Conservation (phyloP, 805 yeast genomes). For the Candida bentonensis region DNA sequence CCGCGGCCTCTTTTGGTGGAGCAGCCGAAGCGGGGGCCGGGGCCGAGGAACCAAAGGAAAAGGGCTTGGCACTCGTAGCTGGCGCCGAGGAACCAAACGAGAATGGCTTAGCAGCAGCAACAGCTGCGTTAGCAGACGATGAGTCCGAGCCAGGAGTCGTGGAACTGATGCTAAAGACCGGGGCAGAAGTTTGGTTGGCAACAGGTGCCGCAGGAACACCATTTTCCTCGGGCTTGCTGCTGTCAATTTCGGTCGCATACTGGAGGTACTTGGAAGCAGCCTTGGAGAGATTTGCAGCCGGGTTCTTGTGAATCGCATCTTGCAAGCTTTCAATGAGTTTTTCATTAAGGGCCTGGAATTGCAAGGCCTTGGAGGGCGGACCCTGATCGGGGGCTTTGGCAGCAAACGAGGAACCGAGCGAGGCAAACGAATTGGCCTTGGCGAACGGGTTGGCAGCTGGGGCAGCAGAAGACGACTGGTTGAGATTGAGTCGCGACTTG, state of each 20-base stretch:
- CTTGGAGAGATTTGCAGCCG: slow-evolving; percentile 38
- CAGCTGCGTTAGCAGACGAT: neutral
- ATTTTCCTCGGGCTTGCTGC: neutral
- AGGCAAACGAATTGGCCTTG: slow-evolving; percentile 1
- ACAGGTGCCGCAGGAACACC: neutral
- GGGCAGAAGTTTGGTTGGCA: neutral
- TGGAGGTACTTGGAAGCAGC: slow-evolving; percentile 44
- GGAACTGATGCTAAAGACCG: neutral
- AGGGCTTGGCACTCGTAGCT: too few relatives aligned
- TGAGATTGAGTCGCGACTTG: slow-evolving; percentile 6
- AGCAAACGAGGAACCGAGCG: slow-evolving; percentile 4
- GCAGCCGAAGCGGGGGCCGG: slow-evolving; percentile 1
- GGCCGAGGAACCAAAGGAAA: slow-evolving; percentile 1
- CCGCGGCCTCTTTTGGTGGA: slow-evolving; percentile 10
- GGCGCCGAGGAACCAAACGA: neutral
- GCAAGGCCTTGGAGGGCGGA: slow-evolving; percentile 1
- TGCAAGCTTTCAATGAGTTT: slow-evolving; percentile 37
- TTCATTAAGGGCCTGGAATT: slow-evolving; percentile 48
- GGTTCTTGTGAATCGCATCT: neutral
- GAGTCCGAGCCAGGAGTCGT: neutral
- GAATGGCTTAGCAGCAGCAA: neutral
- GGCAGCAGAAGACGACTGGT: slow-evolving; percentile 5
- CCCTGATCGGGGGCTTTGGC: neutral
- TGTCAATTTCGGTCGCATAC: slow-evolving; percentile 32
- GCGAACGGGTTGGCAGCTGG: slow-evolving; percentile 5